Evolutionary conservation across 2,329 filamentous ascomycete species (phyloP), one percentile per base, ranked within the genome.

Genomic region (Lecanicillium sp.): DNA sequence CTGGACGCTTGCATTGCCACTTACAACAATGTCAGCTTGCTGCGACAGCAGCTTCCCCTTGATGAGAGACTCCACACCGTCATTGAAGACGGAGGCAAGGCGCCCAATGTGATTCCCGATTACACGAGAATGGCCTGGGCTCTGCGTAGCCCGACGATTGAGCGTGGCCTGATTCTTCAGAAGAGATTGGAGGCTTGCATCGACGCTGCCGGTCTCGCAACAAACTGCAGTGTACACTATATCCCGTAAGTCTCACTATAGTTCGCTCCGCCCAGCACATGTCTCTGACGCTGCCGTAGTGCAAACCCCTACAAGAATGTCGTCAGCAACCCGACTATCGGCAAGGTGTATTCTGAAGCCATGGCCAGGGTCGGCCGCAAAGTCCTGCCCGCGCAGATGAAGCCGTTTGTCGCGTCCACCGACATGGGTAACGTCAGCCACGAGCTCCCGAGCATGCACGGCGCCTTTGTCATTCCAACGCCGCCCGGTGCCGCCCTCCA

Each of bases 371-470:
- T 67, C n/a, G 64, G 59, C 6, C 60, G 62, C 29, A 64, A 63
- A 10, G 59, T 68, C 6, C 51, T 67, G 12, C 23, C 54, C n/a
- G 37, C 49, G 12, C 61, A 67, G 37, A 61, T 67, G 3, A 63
- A 66, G 38, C 58, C 66, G 1, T 54, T 69, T 47, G 53, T 53
- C 7, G 58, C 54, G 5, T 71, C 69, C 0, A 70, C 70, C 0
- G 69, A 72, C 56, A 70, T 71, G 69, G 69, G 70, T 8, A 73
- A 73, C 39, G 69, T 73, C 26, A 66, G 63, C 21, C 69, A 72
- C 40, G 51, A 65, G 3, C 56, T 67, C 3, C 70, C 70, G 1
- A 67, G 66, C 2, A 65, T 74, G 36, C 71, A 74, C 49, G 65
- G 69, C 17, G 67, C 65, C 38, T 73, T 73, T 45, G 62, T 58